Evolutionary conservation across 305 asterid genomes (phyloP).

Genomic region (Rubia peregrina): DNA sequence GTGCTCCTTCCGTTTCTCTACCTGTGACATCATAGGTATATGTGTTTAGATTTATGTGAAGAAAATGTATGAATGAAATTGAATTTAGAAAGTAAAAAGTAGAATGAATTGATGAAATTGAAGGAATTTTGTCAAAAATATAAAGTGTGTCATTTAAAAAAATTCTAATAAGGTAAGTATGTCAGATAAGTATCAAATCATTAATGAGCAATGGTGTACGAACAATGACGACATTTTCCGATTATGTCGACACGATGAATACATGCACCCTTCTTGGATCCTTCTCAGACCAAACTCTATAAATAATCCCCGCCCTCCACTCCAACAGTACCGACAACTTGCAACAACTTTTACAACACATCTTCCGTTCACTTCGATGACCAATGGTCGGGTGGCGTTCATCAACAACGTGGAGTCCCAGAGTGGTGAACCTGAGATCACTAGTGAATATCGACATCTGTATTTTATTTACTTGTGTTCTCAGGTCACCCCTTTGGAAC

Average conservation of each 20-base stretch:
- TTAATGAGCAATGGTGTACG: background rate
- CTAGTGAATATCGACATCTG: background rate
- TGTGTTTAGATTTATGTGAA: no score
- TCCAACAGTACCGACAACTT: background rate
- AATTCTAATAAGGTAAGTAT: no score
- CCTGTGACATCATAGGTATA: no score
- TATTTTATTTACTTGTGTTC: constrained; percentile 23
- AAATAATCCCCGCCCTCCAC: background rate
- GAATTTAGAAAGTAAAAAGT: no score
- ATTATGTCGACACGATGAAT: constrained; percentile 1
- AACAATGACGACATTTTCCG: constrained; percentile 5
- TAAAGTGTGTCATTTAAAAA: no score
- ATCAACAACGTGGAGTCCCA: constrained; percentile 20
- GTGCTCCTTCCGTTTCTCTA: no score
- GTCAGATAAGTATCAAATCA: background rate
- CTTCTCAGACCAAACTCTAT: background rate
- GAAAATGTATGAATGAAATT: no score
- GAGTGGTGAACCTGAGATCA: constrained; percentile 28
- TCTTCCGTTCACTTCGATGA: background rate
- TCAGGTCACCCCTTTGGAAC: constrained; percentile 32
- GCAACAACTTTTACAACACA: background rate
- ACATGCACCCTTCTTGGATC: background rate
- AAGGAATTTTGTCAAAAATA: no score
- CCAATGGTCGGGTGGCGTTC: background rate
- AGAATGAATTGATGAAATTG: no score